Evolutionary conservation across 2,329 filamentous ascomycete species (phyloP).

Genomic region (Aspergillus sp.): DNA sequence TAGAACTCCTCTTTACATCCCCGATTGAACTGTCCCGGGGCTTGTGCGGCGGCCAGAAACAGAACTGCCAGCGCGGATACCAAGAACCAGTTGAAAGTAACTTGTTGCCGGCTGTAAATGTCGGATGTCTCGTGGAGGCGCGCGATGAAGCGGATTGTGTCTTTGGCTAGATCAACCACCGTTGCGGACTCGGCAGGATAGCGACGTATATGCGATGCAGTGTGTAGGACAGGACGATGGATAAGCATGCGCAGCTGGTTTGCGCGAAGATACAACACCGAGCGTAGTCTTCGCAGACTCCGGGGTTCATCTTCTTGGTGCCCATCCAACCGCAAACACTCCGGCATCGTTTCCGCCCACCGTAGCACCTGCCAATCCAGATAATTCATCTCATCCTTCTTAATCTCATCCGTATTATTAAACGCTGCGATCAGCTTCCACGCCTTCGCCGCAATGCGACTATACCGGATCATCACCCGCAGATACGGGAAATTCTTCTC

Average conservation of each 20-base stretch:
- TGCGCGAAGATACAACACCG: constrained; percentile 77
- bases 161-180: constrained; percentile 57
- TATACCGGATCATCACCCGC: constrained; percentile 80
- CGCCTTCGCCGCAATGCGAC: constrained; percentile 72
- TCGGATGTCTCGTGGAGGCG: constrained; percentile 55
- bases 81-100: constrained; percentile 60
- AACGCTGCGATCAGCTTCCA: constrained; percentile 74
- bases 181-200: constrained; percentile 66
- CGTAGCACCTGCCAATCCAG: constrained; percentile 76
- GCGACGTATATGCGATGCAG: constrained; percentile 63
- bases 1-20: constrained; percentile 58
- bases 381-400: constrained; percentile 67
- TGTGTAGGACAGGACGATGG: constrained; percentile 78
- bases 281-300: constrained; percentile 64
- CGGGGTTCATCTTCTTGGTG: constrained; percentile 40
- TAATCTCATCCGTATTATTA: constrained; percentile 57
- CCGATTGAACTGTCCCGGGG: constrained; percentile 51
- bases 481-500: constrained; percentile 57
- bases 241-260: constrained; percentile 88
- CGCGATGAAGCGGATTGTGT: constrained; percentile 55
- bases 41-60: constrained; percentile 58
- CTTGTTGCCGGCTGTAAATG: constrained; percentile 56
- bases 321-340: constrained; percentile 52
- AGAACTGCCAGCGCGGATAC: constrained; percentile 57
- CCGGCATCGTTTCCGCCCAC: constrained; percentile 69